Evolutionary conservation across 768 basidiomycete species (phyloP).

Genomic region (Tylopilus sp.): DNA sequence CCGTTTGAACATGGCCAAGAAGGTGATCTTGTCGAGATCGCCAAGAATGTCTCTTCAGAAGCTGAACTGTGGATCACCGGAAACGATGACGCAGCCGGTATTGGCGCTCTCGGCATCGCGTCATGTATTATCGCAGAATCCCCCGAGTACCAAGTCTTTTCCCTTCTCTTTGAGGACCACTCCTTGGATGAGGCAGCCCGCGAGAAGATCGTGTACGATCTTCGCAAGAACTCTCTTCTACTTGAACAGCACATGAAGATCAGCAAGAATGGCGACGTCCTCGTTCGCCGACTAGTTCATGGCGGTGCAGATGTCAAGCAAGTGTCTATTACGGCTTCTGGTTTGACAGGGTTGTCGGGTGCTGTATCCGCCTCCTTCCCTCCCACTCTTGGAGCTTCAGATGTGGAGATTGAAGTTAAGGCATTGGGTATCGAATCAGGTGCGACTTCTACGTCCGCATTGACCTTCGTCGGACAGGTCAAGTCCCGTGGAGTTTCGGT

Average conservation of each 20-base stretch:
- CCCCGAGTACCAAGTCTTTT: conserved; percentile 27
- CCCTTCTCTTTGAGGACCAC: conserved; percentile 30
- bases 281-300: conserved; percentile 29
- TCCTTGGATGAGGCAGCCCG: conserved; percentile 19
- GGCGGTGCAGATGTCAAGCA: conserved; percentile 22
- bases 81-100: conserved; percentile 30
- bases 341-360: conserved; percentile 9
- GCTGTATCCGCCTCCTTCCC: conserved; percentile 20
- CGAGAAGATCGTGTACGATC: conserved; percentile 23
- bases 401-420: conserved; percentile 19
- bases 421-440: conserved; percentile 10
- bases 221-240: conserved; percentile 25
- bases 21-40: conserved; percentile 27
- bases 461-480: conserved; percentile 17
- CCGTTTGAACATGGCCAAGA: conserved; percentile 26
- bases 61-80: conserved; percentile 29
- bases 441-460: conserved; percentile 10
- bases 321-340: conserved; percentile 9
- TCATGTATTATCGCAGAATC: conserved; percentile 30
- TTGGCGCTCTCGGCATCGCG: conserved; percentile 28
- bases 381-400: conserved; percentile 11
- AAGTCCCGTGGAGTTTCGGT: conserved; percentile 16
- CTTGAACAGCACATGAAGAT: conserved; percentile 31
- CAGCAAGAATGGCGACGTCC: conserved; percentile 22
- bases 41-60: conserved; percentile 22